Evolutionary conservation across 1,284 basidiomycete genomes (phyloP).

Genomic region (Takashimella koratensis): DNA sequence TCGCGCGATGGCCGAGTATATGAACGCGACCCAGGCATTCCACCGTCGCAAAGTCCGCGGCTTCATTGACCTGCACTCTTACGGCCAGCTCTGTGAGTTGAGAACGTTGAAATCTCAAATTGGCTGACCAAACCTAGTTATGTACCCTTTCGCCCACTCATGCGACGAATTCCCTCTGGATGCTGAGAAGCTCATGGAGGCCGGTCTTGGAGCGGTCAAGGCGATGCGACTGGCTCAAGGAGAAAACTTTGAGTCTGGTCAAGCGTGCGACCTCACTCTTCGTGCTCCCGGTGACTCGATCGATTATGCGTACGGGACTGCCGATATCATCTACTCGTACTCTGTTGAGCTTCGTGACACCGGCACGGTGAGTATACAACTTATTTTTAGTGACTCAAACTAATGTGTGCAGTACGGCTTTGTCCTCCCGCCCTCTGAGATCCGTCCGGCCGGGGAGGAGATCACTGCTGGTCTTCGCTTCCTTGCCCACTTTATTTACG

Average conservation of each 20-base stretch:
- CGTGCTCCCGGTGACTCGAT: conserved; percentile 63
- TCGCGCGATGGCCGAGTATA: conserved; percentile 67
- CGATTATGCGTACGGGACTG: conserved; percentile 68
- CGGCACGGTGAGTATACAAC: conserved; percentile 60
- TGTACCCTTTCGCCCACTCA: conserved; percentile 69
- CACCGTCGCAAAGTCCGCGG: conserved; percentile 43
- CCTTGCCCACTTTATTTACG: conserved; percentile 63
- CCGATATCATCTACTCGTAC: conserved; percentile 69
- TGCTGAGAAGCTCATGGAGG: conserved; percentile 77
- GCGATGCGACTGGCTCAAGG: conserved; percentile 58
- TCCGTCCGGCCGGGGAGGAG: conserved; percentile 74
- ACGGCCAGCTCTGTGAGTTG: conserved; percentile 73
- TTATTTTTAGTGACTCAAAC: neutral
- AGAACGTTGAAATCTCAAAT: too few relatives aligned
- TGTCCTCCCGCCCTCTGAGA: conserved; percentile 66
- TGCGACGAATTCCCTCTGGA: conserved; percentile 67
- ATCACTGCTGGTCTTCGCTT: conserved; percentile 62
- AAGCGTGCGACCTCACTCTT: conserved; percentile 62
- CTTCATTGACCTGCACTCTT: conserved; percentile 74
- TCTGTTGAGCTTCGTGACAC: conserved; percentile 75
- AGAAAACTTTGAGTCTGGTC: conserved; percentile 58
- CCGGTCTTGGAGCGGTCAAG: conserved; percentile 64
- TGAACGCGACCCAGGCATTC: conserved; percentile 48
- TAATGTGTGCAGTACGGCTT: conserved; percentile 64
- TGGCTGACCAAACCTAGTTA: conserved; percentile 39